Evolutionary conservation across 2,329 filamentous ascomycete genomes (phyloP), one percentile per base, ranked within the genome.

Genomic region (Trichoderma aggressivum): DNA sequence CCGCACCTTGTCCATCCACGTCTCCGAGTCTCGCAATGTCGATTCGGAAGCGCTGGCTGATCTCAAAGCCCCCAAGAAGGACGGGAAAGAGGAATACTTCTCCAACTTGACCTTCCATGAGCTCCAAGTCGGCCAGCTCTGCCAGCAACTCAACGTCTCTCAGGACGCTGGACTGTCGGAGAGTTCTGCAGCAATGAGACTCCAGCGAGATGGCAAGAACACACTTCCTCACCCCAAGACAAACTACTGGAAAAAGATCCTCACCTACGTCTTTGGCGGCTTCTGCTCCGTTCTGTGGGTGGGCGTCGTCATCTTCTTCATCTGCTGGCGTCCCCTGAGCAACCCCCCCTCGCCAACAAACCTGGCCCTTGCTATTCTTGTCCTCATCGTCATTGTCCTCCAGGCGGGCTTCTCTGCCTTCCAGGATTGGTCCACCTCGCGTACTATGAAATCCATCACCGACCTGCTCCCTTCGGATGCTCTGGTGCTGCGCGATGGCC

Each of bases 271-370:
- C 70, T 85, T 85, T 74, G 83, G 83, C 43, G 84, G 84, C 58
- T 85, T 85, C 75, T 84, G 83, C 62, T 84, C 83, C 0, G 78
- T 85, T 26, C 79, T 85, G 14, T 85, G 83, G 83, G 74, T 84
- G 43, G 84, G 82, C 21, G 82, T 83, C 62, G 79, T 85, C 73
- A 78, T 85, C 75, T 85, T 85, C 79, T 85, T 85, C 74, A 75
- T 85, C 72, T 85, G 83, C 75, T 85, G 84, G 84, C 73, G 76
- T 21, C 84, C 84, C n/a, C 77, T 85, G 60, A 83, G 83, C 73
- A 76, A 81, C 55, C 84, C 84, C 0, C 84, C 84, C 0, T 82
- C 82, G 2, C 69, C 76, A 1, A 81, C 81, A 30, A 85, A 85
- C 73, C 79, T 85, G 1, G 82, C 82, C 16, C 79, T 85, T 8